phyloP scores from a whole-genome alignment of 495 filamentous ascomycete genomes.

The Pseudomonodictys pantanalensis region DNA sequence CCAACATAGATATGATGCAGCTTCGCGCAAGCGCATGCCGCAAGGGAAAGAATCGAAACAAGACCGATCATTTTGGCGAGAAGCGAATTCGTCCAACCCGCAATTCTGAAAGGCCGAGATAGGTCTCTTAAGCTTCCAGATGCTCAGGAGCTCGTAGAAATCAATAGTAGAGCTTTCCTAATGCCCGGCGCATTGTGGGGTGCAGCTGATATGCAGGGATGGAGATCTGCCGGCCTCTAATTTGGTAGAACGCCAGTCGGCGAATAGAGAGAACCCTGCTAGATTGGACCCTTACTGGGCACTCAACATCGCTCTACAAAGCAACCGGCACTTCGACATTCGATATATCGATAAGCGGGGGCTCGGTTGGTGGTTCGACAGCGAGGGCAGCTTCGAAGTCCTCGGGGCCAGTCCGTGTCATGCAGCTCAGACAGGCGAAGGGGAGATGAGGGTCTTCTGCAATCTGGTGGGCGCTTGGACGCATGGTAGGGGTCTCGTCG shows the following conservation, averaged over 20 bases:
- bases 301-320: background rate
- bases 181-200: background rate
- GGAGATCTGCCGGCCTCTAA: background rate
- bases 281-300: background rate
- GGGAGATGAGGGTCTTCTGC: constrained; percentile 1
- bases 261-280: background rate
- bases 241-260: background rate
- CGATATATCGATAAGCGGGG: background rate
- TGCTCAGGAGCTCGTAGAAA: too few species aligned
- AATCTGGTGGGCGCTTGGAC: background rate
- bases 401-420: background rate
- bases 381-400: constrained; percentile 1
- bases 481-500: background rate
- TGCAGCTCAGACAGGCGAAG: constrained; percentile 7
- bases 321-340: background rate
- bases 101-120: too few species aligned
- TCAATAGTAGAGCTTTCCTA: too few species aligned
- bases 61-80: background rate
- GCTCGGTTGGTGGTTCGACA: background rate
- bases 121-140: too few species aligned
- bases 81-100: background rate
- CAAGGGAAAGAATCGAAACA: background rate
- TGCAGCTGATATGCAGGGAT: background rate
- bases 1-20: constrained; percentile 9
- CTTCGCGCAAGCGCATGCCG: background rate